Evolutionary conservation across 2,329 filamentous ascomycete genomes (phyloP), one percentile per base, ranked within the genome.

Genomic region (Neurospora crassa): DNA sequence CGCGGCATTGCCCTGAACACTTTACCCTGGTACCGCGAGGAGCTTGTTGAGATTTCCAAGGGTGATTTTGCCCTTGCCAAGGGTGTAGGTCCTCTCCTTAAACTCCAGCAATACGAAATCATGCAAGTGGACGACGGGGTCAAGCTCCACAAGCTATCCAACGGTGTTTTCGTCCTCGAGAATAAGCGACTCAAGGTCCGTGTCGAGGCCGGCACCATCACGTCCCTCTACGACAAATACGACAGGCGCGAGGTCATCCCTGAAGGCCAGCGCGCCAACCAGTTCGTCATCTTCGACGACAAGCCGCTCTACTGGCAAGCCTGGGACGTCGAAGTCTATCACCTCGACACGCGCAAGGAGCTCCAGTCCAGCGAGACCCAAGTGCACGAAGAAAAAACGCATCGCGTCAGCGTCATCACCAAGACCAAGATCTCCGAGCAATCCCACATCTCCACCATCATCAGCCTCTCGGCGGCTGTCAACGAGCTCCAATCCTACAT

Each of bases 221-320:
- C 90, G 0, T 97, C 94, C 7, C 85, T 99, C 1, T 90, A 92
- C 78, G 96, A 98, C 80, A 85, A 90, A 53, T 81, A 85, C 67
- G 89, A 88, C 11, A 85, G 91, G 37, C 90, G 95, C 69, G 94
- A 99, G 79, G 82, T 97, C 24, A 87, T 99, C 68, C 86, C 92
- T 3, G 82, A 87, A 75, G 89, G 88, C 45, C 87, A 88, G 34
- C 94, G 94, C 79, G 94, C 91, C 34, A 97, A 97, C 75, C 94
- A 97, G 79, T 89, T 96, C 69, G 94, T 98, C 74, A 89, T 98
- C 34, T 98, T 96, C 77, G 96, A 99, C 78, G 96, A 99, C 82
- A 97, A 98, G 82, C 94, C 94, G 29, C 87, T 97, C 34, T 97
- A 96, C 83, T 98, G 94, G 94, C 93, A 97, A 82, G 94, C 94